Percentiles rank a stretch among this genome's conserved stretches.
Conservation (phyloP, 1,139 yeast genomes). For the Diutina neorugosa region DNA sequence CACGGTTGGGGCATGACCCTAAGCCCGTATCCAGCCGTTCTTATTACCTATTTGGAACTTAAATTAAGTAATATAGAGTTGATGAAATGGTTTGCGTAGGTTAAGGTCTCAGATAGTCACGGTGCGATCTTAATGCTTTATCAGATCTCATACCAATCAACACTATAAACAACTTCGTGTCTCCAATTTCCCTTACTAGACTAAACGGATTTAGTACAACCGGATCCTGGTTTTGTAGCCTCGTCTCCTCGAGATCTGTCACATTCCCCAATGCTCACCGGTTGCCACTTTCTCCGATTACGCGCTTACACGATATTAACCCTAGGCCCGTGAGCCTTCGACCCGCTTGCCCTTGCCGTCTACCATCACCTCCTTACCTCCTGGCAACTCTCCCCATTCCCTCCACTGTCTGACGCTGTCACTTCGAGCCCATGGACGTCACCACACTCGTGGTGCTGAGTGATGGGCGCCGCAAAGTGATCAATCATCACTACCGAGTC, state of each 20-base stretch:
- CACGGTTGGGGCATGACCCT: too few species aligned
- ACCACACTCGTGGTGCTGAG: slow-evolving; percentile 15
- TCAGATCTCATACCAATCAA: too few species aligned
- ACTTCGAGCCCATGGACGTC: slow-evolving; percentile 8
- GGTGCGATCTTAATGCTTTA: too few species aligned
- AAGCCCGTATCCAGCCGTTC: too few species aligned
- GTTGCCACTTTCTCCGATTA: neutral
- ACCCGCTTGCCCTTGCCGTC: neutral
- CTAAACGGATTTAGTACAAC: too few species aligned
- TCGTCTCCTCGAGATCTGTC: neutral
- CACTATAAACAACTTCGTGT: too few species aligned
- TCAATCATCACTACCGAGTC: slow-evolving; percentile 23
- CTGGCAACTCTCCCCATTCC: neutral
- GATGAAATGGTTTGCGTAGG: too few species aligned
- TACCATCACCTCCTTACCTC: neutral
- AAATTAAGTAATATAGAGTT: too few species aligned
- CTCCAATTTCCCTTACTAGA: too few species aligned
- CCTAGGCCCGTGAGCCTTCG: neutral
- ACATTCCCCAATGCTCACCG: neutral
- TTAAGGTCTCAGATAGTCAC: too few species aligned
- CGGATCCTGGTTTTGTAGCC: too few species aligned
- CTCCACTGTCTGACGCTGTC: neutral
- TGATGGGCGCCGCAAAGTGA: slow-evolving; percentile 20
- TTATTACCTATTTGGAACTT: too few species aligned
- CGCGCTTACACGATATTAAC: neutral